Evolutionary conservation across 208 protist species (phyloP).

Genomic region (Trichomonas gallinae): DNA sequence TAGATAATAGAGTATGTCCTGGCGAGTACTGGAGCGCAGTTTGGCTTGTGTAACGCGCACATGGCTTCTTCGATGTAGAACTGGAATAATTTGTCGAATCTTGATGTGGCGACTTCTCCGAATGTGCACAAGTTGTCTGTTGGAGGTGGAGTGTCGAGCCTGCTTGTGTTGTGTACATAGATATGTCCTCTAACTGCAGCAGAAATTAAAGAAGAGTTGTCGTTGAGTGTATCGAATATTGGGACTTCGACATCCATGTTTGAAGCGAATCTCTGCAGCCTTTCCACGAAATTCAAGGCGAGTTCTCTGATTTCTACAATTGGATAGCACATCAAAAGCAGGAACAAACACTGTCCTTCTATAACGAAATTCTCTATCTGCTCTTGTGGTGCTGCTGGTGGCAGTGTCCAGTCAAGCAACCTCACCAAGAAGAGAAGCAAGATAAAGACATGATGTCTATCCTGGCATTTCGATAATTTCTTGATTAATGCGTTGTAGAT

Average conservation of each 20-base stretch:
- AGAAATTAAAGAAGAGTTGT: neutral
- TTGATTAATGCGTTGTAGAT: neutral
- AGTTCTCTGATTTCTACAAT: neutral
- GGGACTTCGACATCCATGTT: neutral
- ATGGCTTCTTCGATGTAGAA: neutral
- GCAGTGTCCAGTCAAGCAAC: neutral
- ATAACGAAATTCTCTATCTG: neutral
- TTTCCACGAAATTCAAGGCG: neutral
- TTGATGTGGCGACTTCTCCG: neutral
- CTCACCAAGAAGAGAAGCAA: neutral
- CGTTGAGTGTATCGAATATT: neutral
- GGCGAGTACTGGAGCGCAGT: neutral
- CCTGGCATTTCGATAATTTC: neutral
- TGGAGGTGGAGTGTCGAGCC: neutral
- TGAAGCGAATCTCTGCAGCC: neutral
- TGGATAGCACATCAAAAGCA: neutral
- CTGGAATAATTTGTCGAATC: neutral
- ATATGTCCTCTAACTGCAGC: neutral
- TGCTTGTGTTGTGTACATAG: neutral
- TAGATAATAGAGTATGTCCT: neutral
- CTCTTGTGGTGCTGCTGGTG: neutral
- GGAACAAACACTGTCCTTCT: neutral
- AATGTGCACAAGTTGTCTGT: neutral
- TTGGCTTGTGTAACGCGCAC: neutral
- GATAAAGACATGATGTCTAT: neutral